Evolutionary conservation across 2,329 filamentous ascomycete genomes (phyloP).

Genomic region (Nigrospora sphaerica): DNA sequence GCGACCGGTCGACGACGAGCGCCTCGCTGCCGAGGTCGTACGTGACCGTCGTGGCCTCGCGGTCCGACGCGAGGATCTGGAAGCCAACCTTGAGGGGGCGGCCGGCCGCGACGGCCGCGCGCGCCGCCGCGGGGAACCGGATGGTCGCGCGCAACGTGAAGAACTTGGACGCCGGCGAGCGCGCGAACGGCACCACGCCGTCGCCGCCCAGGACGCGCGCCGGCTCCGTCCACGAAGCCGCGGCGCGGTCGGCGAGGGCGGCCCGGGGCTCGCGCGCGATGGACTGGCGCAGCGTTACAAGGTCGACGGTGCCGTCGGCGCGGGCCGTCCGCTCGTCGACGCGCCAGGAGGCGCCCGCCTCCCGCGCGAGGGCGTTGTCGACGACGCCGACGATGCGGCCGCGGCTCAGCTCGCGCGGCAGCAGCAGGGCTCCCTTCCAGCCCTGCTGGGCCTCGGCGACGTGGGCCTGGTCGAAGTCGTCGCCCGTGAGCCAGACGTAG

Average conservation of each 20-base stretch:
- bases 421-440: constrained; percentile 33
- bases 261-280: constrained; percentile 28
- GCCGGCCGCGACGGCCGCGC: constrained; percentile 22
- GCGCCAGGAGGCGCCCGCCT: constrained; percentile 29
- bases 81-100: constrained; percentile 30
- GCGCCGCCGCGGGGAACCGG: constrained; percentile 25
- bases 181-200: constrained; percentile 8
- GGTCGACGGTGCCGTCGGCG: constrained; percentile 24
- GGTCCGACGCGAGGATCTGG: constrained; percentile 28
- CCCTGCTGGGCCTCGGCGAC: constrained; percentile 34
- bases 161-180: constrained; percentile 24
- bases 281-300: constrained; percentile 28
- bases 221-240: constrained; percentile 13
- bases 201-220: constrained; percentile 11
- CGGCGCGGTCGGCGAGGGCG: constrained; percentile 16
- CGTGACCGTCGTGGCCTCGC: constrained; percentile 33
- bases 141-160: constrained; percentile 28
- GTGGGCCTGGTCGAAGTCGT: constrained; percentile 28
- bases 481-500: constrained; percentile 35
- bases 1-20: constrained; percentile 30
- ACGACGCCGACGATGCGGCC: constrained; percentile 31
- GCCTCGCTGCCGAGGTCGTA: constrained; percentile 37
- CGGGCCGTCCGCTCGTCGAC: constrained; percentile 12
- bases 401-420: constrained; percentile 33
- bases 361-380: constrained; percentile 28